Base-by-base conservation (phyloP, 345 rosid species). In the Eucalyptus tenuipes region DNA sequence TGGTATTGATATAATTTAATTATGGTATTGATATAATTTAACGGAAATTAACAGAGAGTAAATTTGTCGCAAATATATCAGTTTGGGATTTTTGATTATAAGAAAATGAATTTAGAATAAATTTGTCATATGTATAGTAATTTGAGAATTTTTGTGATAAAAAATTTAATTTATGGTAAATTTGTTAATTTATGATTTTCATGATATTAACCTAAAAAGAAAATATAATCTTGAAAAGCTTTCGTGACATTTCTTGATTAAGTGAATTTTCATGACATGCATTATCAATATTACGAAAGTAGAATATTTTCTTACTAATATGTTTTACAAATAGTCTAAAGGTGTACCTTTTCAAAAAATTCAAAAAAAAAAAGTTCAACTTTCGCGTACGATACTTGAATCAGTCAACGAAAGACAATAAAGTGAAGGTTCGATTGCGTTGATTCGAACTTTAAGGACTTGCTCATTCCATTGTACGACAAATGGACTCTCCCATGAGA, bases 11-110 rank as follows among this genome's bases (percentile, higher is more conserved):
- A 37, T 37, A 37, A 37, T 37, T 37, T 37, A 37, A 37, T 44
- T 5, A 42, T 50, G 20, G 9, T 50, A 16, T 50, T 3, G 17
- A 17, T 50, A 52, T 52, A 52, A 52, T 52, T 17, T 18, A 52
- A 50, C 4, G 2, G 0, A 7, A 52, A 50, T 0, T 18, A 18
- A 52, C 0, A 50, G 0, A 17, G 0, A 1, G 8, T 52, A 52
- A 18, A 7, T 18, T 52, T 18, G 0, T 52, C 4, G 3, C 0
- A 7, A 52, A 52, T 52, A 52, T 52, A 52, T 52, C 0, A 18
- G 0, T 52, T 52, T 52, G 0, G 0, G 2, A 0, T 18, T 18
- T 52, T 18, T 52, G 2, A 7, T 52, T 2, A 52, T 3, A 17
- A 18, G 1, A 3, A 18, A 52, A 18, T 50, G 17, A 50, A 50